Conservation (phyloP, 2,329 filamentous ascomycete genomes). For the Emydomyces testavorans region DNA sequence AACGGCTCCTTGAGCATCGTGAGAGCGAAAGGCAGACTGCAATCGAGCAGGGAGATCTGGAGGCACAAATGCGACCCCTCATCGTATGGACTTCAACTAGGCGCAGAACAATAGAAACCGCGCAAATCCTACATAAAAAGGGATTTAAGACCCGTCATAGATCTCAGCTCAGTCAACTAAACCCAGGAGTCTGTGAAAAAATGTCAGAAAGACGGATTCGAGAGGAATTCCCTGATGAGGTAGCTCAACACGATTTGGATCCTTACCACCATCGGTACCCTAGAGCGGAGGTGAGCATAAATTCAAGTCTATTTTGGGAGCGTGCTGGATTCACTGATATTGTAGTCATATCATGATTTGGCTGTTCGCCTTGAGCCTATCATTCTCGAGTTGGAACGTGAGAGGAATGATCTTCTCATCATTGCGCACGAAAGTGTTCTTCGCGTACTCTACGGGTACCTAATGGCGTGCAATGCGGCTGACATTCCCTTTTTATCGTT, state of each 20-base stretch:
- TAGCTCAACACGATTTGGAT: conserved; percentile 82
- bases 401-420: conserved; percentile 94
- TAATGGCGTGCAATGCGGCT: conserved; percentile 95
- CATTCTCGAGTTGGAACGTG: conserved; percentile 90
- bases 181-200: conserved; percentile 91
- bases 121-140: conserved; percentile 62
- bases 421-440: conserved; percentile 98
- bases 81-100: conserved; percentile 93
- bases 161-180: conserved; percentile 93
- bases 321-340: neutral
- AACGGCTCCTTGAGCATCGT: conserved; percentile 69
- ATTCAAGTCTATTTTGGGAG: neutral
- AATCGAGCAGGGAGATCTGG: conserved; percentile 55
- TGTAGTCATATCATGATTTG: conserved; percentile 88
- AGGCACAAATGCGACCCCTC: conserved; percentile 62
- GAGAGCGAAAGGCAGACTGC: conserved; percentile 64
- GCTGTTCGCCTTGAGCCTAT: conserved; percentile 97
- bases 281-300: conserved; percentile 63
- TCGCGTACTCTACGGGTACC: conserved; percentile 87
- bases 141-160: conserved; percentile 83
- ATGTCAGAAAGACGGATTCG: conserved; percentile 76
- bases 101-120: conserved; percentile 79
- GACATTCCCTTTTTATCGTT: conserved; percentile 91
- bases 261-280: conserved; percentile 97
- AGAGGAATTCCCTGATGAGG: conserved; percentile 75